Conservation (phyloP, 495 filamentous ascomycete genomes). For the Sporormia fimetaria region DNA sequence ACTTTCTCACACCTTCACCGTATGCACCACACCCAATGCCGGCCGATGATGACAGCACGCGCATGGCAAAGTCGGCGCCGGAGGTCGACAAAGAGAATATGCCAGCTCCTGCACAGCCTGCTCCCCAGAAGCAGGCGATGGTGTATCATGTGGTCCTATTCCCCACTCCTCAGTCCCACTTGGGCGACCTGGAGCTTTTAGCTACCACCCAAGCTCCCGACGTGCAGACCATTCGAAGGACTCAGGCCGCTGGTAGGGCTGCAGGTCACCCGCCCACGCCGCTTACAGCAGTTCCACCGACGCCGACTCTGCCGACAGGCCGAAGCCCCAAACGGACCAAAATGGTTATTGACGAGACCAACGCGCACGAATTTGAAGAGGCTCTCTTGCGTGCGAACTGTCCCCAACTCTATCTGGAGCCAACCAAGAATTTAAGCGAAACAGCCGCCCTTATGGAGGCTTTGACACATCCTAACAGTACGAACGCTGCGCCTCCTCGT, state of each 20-base stretch:
- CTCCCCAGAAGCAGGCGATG: conserved; percentile 45
- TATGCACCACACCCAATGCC: conserved; percentile 61
- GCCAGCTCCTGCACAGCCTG: conserved; percentile 38
- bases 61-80: conserved; percentile 26
- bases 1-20: conserved; percentile 76
- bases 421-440: conserved; percentile 55
- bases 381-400: conserved; percentile 59
- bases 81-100: conserved; percentile 39
- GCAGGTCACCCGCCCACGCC: conserved; percentile 56
- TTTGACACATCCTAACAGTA: conserved; percentile 64
- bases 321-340: conserved; percentile 54
- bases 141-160: conserved; percentile 75
- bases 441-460: conserved; percentile 55
- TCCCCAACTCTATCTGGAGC: conserved; percentile 62
- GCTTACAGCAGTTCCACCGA: conserved; percentile 49
- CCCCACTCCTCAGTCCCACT: conserved; percentile 63
- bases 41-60: conserved; percentile 23
- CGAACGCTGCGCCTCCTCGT: conserved; percentile 61
- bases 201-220: conserved; percentile 56
- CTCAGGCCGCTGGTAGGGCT: conserved; percentile 26
- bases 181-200: conserved; percentile 64
- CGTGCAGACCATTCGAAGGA: conserved; percentile 31
- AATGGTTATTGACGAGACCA: conserved; percentile 61
- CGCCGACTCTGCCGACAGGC: conserved; percentile 38
- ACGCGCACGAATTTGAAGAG: conserved; percentile 62